These are phyloP conservation scores for Lichina pygmaea DNA, from an alignment of 495 filamentous ascomycete species.

Conservation along the genomic window DNA sequence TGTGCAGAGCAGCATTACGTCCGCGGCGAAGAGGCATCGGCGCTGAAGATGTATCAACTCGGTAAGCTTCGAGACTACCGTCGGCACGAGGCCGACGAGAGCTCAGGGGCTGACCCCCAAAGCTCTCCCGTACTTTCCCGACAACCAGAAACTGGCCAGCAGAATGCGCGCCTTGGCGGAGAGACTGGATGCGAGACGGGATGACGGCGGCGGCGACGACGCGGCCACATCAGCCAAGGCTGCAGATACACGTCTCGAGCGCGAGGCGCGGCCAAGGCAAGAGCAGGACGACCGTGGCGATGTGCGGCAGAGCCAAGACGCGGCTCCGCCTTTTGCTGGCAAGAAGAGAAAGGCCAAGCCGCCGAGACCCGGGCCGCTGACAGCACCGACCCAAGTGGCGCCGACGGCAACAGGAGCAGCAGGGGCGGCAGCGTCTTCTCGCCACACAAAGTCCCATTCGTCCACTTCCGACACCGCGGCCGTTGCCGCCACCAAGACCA, in stretches of 20 bases:
- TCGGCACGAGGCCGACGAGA: no score
- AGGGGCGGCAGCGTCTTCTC: no score
- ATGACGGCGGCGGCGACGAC: constrained; percentile 4
- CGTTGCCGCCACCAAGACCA: no score
- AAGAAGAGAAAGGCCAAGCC: neutral
- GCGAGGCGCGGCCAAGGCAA: neutral
- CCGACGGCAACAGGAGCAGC: no score
- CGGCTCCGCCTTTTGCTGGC: no score
- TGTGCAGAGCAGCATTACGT: constrained; percentile 45
- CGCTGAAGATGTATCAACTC: constrained; percentile 64
- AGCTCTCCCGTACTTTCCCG: constrained; percentile 63
- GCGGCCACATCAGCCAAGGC: no score
- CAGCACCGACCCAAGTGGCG: neutral
- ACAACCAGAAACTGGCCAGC: constrained; percentile 47
- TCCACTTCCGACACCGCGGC: no score
- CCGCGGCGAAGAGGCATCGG: constrained; percentile 48
- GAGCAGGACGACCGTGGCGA: neutral
- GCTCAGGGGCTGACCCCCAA: no score
- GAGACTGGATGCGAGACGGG: constrained; percentile 22
- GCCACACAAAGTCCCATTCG: no score
- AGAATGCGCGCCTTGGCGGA: constrained; percentile 52
- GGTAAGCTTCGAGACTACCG: neutral
- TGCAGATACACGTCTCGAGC: no score
- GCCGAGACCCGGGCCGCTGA: neutral
- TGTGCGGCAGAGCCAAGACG: neutral